Conservation (phyloP, 2,329 filamentous ascomycete genomes). For the Ophioceras dolichostomum region DNA sequence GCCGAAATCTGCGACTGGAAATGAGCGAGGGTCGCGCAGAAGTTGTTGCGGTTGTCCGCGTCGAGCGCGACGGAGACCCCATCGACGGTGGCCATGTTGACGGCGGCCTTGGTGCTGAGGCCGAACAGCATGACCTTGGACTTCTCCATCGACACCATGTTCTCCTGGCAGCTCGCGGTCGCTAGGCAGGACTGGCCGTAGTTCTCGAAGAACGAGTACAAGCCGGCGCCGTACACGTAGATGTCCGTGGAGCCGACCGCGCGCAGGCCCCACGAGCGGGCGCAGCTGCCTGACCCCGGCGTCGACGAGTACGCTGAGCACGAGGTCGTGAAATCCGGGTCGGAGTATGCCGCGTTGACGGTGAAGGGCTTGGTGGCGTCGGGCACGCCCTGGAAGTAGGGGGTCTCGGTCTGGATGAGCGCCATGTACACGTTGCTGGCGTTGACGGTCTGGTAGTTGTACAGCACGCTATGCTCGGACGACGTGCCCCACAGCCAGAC, state of each 20-base stretch:
- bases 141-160: constrained; percentile 63
- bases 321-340: constrained; percentile 54
- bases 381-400: constrained; percentile 78
- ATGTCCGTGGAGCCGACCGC: constrained; percentile 55
- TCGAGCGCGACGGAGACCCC: constrained; percentile 41
- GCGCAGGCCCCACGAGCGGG: constrained; percentile 67
- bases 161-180: constrained; percentile 59
- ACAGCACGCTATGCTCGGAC: constrained; percentile 54
- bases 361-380: constrained; percentile 55
- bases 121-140: constrained; percentile 53
- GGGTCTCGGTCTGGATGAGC: constrained; percentile 80
- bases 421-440: constrained; percentile 73
- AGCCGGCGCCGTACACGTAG: constrained; percentile 58
- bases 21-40: constrained; percentile 47
- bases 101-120: constrained; percentile 61
- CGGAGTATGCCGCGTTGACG: constrained; percentile 41
- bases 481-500: constrained; percentile 73
- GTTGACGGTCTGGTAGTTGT: constrained; percentile 76
- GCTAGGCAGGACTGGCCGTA: constrained; percentile 60
- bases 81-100: constrained; percentile 59
- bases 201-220: constrained; percentile 79
- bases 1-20: constrained; percentile 30
- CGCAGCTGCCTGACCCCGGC: constrained; percentile 35
- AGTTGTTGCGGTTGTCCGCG: constrained; percentile 52
- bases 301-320: constrained; percentile 30